Base-by-base conservation (phyloP, 257 asterid genomes). In the Fraxinus quadrangulata region DNA sequence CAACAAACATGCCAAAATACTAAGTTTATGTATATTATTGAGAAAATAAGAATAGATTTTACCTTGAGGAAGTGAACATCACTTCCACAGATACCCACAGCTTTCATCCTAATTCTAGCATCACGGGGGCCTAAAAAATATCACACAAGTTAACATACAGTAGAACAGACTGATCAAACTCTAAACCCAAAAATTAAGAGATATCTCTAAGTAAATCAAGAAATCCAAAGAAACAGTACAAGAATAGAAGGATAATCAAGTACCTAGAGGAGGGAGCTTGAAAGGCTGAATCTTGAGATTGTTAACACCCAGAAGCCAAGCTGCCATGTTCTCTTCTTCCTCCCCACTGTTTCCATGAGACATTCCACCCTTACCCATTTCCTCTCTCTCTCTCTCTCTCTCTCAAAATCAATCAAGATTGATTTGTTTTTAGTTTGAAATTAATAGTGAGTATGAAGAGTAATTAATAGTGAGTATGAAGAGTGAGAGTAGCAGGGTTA, bases 21-120 rank as follows among this genome's bases (percentile, higher is more conserved):
- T 5, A n/a, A 54, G 1, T 17, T 34, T 63, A 75, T 17, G 26
- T 21, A 21, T 56, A 56, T 6, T 56, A 19, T 21, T 21, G 67
- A 21, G 28, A 59, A 76, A 16, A 75, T 23, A 49, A 30, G 40
- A 26, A 76, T 36, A 73, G 72, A 33, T 37, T 67, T 80, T 71
- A 94, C 97, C 98, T 88, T 94, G 88, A 89, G 93, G 81, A 87
- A 89, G 83, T 92, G 97, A 84, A 94, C 97, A 88, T 94, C 99
- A 85, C 99, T 94, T 80, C 99, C 99, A 83, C 99, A 94, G 63
- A 94, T 94, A 45, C 98, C 98, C 71, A 94, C 98, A 83, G 97
- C 97, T 86, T 92, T 94, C 90, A 94, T 91, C 79, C 94, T 86
- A 82, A 94, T 88, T 85, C 90, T 92, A 80, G 91, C 97, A 86